Conservation (phyloP, 257 asterid species). For the Nemophila menziesii region DNA sequence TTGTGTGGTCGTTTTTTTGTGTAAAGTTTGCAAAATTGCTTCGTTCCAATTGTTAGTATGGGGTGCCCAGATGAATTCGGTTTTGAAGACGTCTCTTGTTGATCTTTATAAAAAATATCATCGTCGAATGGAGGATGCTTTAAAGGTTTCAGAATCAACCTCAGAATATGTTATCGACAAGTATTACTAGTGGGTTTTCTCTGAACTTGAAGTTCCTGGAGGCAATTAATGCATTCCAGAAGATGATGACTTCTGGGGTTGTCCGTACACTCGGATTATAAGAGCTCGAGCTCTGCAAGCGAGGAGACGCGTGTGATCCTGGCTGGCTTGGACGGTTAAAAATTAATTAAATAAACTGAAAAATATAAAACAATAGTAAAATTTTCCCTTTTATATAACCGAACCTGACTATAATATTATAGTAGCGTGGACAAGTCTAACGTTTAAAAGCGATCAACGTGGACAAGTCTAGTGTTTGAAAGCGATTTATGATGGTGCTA, state of each 20-base stretch:
- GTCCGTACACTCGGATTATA: conserved; percentile 6
- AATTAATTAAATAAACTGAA: no score
- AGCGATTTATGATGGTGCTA: no score
- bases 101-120: conserved; percentile 11
- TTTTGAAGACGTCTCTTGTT: conserved; percentile 13
- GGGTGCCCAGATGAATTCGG: conserved; percentile 13
- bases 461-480: no score
- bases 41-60: conserved; percentile 8
- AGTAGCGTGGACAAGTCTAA: no score
- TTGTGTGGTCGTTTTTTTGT: conserved; percentile 2
- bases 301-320: conserved; percentile 7
- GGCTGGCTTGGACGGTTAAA: conserved; percentile 12
- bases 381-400: no score
- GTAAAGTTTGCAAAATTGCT: conserved; percentile 7
- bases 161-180: conserved; percentile 12
- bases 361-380: no score
- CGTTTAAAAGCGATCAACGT: no score
- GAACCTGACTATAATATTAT: no score
- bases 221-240: conserved; percentile 2
- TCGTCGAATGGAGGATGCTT: conserved; percentile 12
- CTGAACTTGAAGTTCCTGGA: conserved; percentile 8
- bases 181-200: conserved; percentile 2
- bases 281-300: conserved; percentile 4
- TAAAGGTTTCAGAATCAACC: conserved; percentile 8
- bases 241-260: conserved; percentile 8